These are phyloP conservation scores for Trametes cubensis DNA, from an alignment of 768 basidiomycete genomes.

Conservation along the genomic window DNA sequence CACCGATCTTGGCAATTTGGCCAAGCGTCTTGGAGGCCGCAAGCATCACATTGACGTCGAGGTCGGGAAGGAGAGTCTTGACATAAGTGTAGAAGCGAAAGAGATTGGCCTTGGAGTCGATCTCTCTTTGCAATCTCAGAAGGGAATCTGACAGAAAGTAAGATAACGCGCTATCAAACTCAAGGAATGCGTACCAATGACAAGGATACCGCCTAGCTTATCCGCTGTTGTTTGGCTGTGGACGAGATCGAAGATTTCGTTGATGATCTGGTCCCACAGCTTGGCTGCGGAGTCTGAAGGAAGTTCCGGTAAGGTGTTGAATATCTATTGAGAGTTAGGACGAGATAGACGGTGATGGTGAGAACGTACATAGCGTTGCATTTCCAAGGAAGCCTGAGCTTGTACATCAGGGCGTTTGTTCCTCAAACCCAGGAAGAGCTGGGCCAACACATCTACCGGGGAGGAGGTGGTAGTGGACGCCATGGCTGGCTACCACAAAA, in stretches of 20 bases:
- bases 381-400: slow-evolving; percentile 66
- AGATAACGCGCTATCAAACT: background rate
- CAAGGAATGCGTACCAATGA: slow-evolving; percentile 65
- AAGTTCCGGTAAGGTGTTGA: slow-evolving; percentile 75
- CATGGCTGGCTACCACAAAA: slow-evolving; percentile 42
- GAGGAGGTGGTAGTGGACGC: slow-evolving; percentile 58
- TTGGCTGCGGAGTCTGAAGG: slow-evolving; percentile 79
- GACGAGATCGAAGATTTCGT: slow-evolving; percentile 78
- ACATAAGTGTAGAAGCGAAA: slow-evolving; percentile 93
- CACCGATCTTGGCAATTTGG: slow-evolving; percentile 81
- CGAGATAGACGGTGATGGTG: background rate
- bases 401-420: slow-evolving; percentile 67
- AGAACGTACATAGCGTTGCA: slow-evolving; percentile 70
- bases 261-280: slow-evolving; percentile 86
- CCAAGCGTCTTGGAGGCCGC: slow-evolving; percentile 92
- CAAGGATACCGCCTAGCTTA: slow-evolving; percentile 83
- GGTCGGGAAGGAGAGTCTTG: slow-evolving; percentile 84
- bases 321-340: slow-evolving; percentile 52
- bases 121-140: slow-evolving; percentile 76
- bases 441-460: slow-evolving; percentile 62
- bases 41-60: slow-evolving; percentile 92
- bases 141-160: slow-evolving; percentile 57
- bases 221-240: slow-evolving; percentile 79
- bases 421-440: slow-evolving; percentile 69
- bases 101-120: slow-evolving; percentile 78